Evolutionary conservation across 2,329 filamentous ascomycete genomes (phyloP), one percentile per base, ranked within the genome.

Genomic region (Sporothrix brunneoviolacea): DNA sequence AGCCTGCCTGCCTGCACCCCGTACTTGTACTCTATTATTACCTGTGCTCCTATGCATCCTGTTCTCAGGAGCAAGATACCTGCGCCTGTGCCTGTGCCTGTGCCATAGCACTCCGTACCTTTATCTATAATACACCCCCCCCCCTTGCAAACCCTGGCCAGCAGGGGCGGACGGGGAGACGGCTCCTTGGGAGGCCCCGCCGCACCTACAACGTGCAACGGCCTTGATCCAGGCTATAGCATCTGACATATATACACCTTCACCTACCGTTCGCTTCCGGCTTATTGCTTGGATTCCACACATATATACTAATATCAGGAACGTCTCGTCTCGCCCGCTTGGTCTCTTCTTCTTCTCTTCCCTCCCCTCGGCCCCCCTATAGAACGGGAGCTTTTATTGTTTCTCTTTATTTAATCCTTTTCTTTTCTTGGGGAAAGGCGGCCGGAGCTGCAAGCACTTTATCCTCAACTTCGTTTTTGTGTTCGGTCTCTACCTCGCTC

Each of bases 101-200:
- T n/a, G n/a, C n/a, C n/a, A n/a, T n/a, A n/a, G n/a, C n/a, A n/a
- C n/a, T n/a, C n/a, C n/a, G 9, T 16, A 3, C 12, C 15, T n/a
- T 40, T 41, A 41, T 28, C 21, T 18, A 32, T 8, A 21, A n/a
- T 22, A 18, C 16, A 43, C 27, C 16, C 19, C 4, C 28, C 30
- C 28, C 40, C 40, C 40, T 19, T 42, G 12, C 12, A 9, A 4
- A 28, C 40, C 40, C 27, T 42, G 40, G n/a, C 38, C 28, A 33
- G n/a, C 28, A 33, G 16, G 22, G 15, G 47, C 22, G 38, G 7
- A 12, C 27, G 33, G 44, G 45, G 39, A 24, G 38, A 40, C 39
- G 44, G 44, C 44, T 44, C 19, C 50, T 48, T 48, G 45, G 35
- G 40, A 39, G 28, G 43, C 18, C 40, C 50, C 27, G 35, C 30